These are phyloP conservation scores for Agarophyton chilense DNA, from an alignment of 23 red algal genomes.

Conservation along the genomic window DNA sequence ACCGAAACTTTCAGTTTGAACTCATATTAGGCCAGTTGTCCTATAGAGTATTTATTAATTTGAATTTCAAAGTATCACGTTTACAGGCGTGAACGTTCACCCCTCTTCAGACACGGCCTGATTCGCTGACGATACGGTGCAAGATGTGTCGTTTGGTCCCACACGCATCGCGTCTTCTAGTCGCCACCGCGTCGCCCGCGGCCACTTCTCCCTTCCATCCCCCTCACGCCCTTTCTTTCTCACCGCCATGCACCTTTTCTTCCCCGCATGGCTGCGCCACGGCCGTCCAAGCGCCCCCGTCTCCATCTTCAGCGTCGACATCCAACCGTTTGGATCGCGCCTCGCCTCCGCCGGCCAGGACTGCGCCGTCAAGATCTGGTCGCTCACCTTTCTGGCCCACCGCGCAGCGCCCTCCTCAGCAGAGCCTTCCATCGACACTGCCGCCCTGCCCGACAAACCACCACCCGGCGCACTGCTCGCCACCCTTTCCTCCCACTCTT, in stretches of 20 bases:
- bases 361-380: constrained; percentile 90
- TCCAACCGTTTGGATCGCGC: constrained; percentile 71
- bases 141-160: too few relatives aligned
- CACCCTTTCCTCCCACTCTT: constrained; percentile 68
- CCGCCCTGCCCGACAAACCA: constrained; percentile 19
- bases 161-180: too few relatives aligned
- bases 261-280: constrained; percentile 86
- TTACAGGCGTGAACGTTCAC: too few relatives aligned
- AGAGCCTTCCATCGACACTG: constrained; percentile 4
- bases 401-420: constrained; percentile 18
- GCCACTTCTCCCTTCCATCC: too few relatives aligned
- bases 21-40: too few relatives aligned
- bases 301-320: constrained; percentile 87
- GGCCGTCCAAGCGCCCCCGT: constrained; percentile 24
- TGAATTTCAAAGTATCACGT: too few relatives aligned
- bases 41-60: too few relatives aligned
- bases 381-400: constrained; percentile 52
- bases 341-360: constrained; percentile 96
- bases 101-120: too few relatives aligned
- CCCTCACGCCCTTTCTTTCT: too few relatives aligned
- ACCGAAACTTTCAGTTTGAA: too few relatives aligned
- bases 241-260: constrained; percentile 73
- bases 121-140: too few relatives aligned
- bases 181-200: too few relatives aligned
- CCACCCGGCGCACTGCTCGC: constrained; percentile 81